phyloP scores from a whole-genome alignment of 2,329 filamentous ascomycete genomes.

The Pseudonectria buxi region DNA sequence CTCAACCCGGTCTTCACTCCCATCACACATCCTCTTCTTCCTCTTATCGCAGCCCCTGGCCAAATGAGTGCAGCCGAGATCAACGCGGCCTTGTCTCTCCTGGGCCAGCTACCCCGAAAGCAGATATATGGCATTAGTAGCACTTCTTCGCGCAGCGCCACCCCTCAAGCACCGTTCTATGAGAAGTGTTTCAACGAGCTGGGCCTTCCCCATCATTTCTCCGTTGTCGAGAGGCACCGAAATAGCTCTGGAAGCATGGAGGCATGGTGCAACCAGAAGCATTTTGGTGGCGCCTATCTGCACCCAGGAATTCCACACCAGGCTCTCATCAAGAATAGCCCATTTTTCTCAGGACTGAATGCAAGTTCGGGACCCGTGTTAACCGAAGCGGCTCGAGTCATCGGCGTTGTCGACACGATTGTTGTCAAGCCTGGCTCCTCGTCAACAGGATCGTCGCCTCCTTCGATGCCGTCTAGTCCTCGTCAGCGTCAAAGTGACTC shows the following conservation, averaged over 20 bases:
- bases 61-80: slow-evolving; percentile 83
- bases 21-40: slow-evolving; percentile 77
- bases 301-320: slow-evolving; percentile 62
- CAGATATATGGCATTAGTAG: slow-evolving; percentile 76
- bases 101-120: slow-evolving; percentile 74
- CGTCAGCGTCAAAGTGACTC: slow-evolving; percentile 28
- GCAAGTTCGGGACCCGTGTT: slow-evolving; percentile 49
- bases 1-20: slow-evolving; percentile 83
- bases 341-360: slow-evolving; percentile 45
- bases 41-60: slow-evolving; percentile 77
- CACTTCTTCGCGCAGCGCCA: slow-evolving; percentile 53
- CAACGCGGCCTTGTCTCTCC: slow-evolving; percentile 68
- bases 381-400: slow-evolving; percentile 70
- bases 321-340: slow-evolving; percentile 51
- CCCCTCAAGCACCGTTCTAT: slow-evolving; percentile 75
- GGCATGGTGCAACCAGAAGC: slow-evolving; percentile 62
- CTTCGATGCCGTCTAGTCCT: slow-evolving; percentile 44
- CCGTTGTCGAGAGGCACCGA: slow-evolving; percentile 63
- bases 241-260: slow-evolving; percentile 62
- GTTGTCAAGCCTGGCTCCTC: slow-evolving; percentile 49
- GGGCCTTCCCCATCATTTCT: slow-evolving; percentile 77
- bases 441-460: slow-evolving; percentile 37
- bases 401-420: slow-evolving; percentile 78
- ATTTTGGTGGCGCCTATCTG: slow-evolving; percentile 77
- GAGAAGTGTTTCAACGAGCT: slow-evolving; percentile 78